These are phyloP conservation scores for Noccaea bulbosa DNA, from an alignment of 345 rosid genomes.

Conservation along the genomic window DNA sequence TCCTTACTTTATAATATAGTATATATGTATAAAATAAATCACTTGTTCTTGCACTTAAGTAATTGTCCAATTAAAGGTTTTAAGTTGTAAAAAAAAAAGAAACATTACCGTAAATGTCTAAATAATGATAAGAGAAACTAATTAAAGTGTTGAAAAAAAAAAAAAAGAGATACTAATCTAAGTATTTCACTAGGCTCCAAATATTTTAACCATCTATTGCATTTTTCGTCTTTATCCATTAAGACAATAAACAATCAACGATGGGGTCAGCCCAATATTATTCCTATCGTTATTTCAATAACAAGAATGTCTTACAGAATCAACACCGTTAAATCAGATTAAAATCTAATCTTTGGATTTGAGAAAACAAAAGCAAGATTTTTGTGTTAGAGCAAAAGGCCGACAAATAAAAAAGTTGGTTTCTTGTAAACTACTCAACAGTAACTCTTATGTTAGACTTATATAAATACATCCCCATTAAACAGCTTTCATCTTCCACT, in stretches of 20 bases:
- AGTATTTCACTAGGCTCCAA: conserved; percentile 34
- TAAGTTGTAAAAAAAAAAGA: neutral
- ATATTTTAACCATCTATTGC: conserved; percentile 20
- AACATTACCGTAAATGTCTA: conserved; percentile 22
- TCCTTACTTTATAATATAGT: conserved; percentile 11
- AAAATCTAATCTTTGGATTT: conserved; percentile 35
- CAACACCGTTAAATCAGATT: conserved; percentile 38
- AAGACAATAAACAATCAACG: conserved; percentile 37
- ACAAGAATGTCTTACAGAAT: conserved; percentile 32
- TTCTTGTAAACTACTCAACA: conserved; percentile 74
- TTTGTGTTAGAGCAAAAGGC: conserved; percentile 40
- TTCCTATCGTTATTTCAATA: conserved; percentile 29
- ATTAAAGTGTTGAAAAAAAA: neutral
- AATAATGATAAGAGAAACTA: conserved; percentile 25
- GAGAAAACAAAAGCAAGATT: conserved; percentile 40
- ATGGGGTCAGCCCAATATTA: conserved; percentile 28
- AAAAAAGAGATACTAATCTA: conserved; percentile 10
- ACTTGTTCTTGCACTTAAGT: conserved; percentile 13
- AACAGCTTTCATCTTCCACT: conserved; percentile 39
- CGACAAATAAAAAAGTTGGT: conserved; percentile 49
- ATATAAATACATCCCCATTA: conserved; percentile 39
- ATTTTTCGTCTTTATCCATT: conserved; percentile 29
- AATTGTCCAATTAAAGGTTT: conserved; percentile 27
- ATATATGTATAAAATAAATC: neutral
- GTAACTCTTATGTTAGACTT: conserved; percentile 42